Evolutionary conservation across 176 grass and related monocot species (phyloP), one percentile per base, ranked within the genome.

Genomic region (Avena eriantha): DNA sequence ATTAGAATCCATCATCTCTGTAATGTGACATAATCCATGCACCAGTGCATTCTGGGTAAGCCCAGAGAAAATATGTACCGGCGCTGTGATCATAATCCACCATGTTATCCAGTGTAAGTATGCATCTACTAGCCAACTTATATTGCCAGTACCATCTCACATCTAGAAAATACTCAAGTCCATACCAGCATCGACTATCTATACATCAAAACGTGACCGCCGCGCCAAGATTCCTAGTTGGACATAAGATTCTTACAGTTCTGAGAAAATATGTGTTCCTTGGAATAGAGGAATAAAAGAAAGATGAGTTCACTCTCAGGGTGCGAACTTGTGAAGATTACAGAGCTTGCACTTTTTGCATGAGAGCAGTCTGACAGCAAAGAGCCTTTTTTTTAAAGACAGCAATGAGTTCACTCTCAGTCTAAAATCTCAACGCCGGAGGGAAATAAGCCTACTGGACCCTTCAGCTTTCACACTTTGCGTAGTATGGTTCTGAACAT

Each of bases 401-500:
- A 34, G 53, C 10, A 63, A 26, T 26, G 59, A 63, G 22, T 63
- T 26, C 59, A 63, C 57, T 11, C 8, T 11, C 8, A 60, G 0
- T 49, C 45, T 63, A 53, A 84, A 59, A 78, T 53, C 10, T 41
- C 81, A 83, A 80, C 47, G 60, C 24, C 12, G 0, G 56, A 10
- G 8, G 72, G 46, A 87, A 83, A 84, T 58, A 33, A 23, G 45
- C 14, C 69, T 74, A 6, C 13, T 64, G 14, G 8, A 34, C 61
- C 60, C 34, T 21, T 22, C 76, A 73, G 73, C n/a, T 60, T 41
- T 90, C 84, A 85, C 24, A 78, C 68, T 90, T 98, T 98, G 67
- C 78, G 85, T 47, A 96, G 90, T 85, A 96, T 90, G 21, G 90
- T 91, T 88, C 93, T 94, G 83, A 88, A 94, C 92, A 98, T 98